phyloP scores from a whole-genome alignment of 1,284 basidiomycete genomes.

The Marasmius oreades region DNA sequence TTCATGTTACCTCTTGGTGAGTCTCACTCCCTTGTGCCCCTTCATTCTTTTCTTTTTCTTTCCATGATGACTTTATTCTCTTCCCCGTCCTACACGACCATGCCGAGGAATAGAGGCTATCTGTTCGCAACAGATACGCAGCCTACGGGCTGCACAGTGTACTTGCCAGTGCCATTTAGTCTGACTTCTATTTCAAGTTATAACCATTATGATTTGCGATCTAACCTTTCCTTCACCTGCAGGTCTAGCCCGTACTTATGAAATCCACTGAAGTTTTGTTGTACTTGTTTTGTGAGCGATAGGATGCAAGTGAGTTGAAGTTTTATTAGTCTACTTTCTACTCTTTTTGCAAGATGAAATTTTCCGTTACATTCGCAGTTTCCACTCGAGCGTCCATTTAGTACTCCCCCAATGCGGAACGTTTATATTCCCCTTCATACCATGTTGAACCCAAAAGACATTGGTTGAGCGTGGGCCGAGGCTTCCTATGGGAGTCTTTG shows the following conservation, averaged over 20 bases:
- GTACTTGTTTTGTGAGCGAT: too few species aligned
- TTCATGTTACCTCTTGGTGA: background rate
- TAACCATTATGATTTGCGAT: too few species aligned
- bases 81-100: conserved; percentile 83
- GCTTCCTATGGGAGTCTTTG: conserved; percentile 34
- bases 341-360: conserved; percentile 51
- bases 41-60: conserved; percentile 15
- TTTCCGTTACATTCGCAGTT: conserved; percentile 72
- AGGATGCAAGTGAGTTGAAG: too few species aligned
- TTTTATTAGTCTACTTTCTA: too few species aligned
- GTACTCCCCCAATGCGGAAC: conserved; percentile 69
- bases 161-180: conserved; percentile 83
- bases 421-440: conserved; percentile 48
- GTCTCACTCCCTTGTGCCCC: conserved; percentile 3
- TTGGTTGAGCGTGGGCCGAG: conserved; percentile 56
- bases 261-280: too few species aligned
- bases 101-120: conserved; percentile 69
- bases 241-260: too few species aligned
- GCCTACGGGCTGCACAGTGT: conserved; percentile 60
- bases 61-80: conserved; percentile 72
- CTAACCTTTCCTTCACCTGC: conserved; percentile 2
- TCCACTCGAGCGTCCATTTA: conserved; percentile 68
- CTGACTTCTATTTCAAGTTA: conserved; percentile 38
- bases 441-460: conserved; percentile 63
- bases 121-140: conserved; percentile 69